Percentiles rank a stretch among this genome's conserved stretches.
These are phyloP conservation scores for Kitagawia praeruptora DNA, from an alignment of 129 eudicot genomes.

Conservation along the genomic window DNA sequence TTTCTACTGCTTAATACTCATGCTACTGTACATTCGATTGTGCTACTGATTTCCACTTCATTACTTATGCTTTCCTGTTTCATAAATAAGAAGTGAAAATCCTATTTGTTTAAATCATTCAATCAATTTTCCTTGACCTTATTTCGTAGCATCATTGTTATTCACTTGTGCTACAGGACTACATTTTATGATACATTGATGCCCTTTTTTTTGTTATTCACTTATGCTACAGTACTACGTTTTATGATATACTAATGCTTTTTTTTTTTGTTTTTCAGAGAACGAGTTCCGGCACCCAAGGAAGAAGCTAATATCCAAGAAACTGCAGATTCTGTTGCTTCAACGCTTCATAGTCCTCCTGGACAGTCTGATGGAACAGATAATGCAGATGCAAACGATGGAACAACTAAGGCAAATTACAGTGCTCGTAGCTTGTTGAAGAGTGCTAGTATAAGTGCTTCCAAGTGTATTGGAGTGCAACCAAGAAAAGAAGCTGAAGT, in stretches of 20 bases:
- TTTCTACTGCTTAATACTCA: not conserved
- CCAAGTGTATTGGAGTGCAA: slow-evolving; percentile 70
- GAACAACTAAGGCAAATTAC: slow-evolving; percentile 42
- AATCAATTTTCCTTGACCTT: not conserved
- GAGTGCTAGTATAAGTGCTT: slow-evolving; percentile 96
- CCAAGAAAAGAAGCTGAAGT: slow-evolving; percentile 52
- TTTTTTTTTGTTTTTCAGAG: slow-evolving; percentile 29
- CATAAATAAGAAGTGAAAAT: not conserved
- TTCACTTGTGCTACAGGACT: not conserved
- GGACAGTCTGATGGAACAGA: slow-evolving; percentile 38
- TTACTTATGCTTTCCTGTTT: not conserved
- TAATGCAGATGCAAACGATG: slow-evolving; percentile 28
- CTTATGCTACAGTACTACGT: no score
- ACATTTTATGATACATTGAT: no score
- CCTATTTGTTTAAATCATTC: not conserved
- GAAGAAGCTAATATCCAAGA: slow-evolving; percentile 29
- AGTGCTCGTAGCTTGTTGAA: slow-evolving; percentile 87
- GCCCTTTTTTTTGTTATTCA: no score
- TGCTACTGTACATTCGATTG: not conserved
- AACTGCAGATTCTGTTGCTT: slow-evolving; percentile 46
- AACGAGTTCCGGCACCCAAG: slow-evolving; percentile 85
- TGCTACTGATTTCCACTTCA: not conserved
- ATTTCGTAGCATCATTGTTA: not conserved
- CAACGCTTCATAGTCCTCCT: slow-evolving; percentile 58
- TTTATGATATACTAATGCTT: not conserved